These are phyloP conservation scores for Candida boidinii DNA, from an alignment of 805 yeast species.

Conservation along the genomic window DNA sequence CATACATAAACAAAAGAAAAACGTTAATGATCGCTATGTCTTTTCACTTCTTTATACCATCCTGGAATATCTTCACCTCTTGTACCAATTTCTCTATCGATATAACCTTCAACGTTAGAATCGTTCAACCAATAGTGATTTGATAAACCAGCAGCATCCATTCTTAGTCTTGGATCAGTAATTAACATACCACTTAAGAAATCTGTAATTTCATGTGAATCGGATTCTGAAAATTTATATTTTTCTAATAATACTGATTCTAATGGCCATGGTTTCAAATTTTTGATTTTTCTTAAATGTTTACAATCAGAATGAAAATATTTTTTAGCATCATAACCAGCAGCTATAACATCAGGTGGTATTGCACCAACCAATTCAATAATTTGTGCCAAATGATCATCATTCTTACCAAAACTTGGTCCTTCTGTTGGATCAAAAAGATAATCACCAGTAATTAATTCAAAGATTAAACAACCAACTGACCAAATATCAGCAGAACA, in stretches of 20 bases:
- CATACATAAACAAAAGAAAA: no score
- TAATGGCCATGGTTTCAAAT: slow-evolving; percentile 85
- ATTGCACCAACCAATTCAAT: slow-evolving; percentile 46
- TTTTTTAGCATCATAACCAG: slow-evolving; percentile 47
- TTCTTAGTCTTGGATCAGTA: slow-evolving; percentile 70
- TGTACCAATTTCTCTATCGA: slow-evolving; percentile 71
- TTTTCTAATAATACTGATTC: slow-evolving; percentile 76
- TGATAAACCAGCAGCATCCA: slow-evolving; percentile 94
- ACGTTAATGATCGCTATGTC: slow-evolving; percentile 4
- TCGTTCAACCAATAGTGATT: slow-evolving; percentile 82
- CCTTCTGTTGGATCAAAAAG: slow-evolving; percentile 85
- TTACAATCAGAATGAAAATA: slow-evolving; percentile 24
- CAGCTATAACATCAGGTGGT: slow-evolving; percentile 51
- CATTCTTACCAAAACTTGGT: slow-evolving; percentile 73
- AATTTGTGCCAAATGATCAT: slow-evolving; percentile 94
- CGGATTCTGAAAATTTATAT: slow-evolving; percentile 61
- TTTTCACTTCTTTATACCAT: slow-evolving; percentile 65
- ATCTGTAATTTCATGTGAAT: slow-evolving; percentile 65
- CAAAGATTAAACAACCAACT: slow-evolving; percentile 86
- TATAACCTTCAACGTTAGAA: slow-evolving; percentile 66
- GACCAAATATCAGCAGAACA: slow-evolving; percentile 95
- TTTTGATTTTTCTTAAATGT: slow-evolving; percentile 65
- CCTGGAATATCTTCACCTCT: slow-evolving; percentile 88
- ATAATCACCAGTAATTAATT: slow-evolving; percentile 88
- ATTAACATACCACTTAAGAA: slow-evolving; percentile 79